A percentile compares a stretch with the other conserved stretches of the same genome.
Conservation (phyloP, 2,329 filamentous ascomycete species). For the Elsinoe australis region DNA sequence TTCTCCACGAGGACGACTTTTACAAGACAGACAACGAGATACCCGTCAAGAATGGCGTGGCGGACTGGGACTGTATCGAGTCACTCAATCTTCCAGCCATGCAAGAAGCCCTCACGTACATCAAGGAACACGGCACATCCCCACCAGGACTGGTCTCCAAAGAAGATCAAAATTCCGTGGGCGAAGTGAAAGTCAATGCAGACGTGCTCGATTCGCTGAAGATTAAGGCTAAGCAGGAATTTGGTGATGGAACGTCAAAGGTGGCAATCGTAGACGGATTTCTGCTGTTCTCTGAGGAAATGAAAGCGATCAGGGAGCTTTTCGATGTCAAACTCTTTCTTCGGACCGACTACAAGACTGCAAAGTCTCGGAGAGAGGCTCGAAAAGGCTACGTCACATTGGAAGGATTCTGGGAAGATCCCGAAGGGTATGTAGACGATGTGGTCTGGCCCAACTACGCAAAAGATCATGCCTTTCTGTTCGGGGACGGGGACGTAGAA, state of each 20-base stretch:
- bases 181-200: slow-evolving; percentile 35
- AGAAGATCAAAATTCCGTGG: slow-evolving; percentile 51
- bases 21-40: slow-evolving; percentile 72
- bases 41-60: slow-evolving; percentile 47
- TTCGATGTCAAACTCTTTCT: slow-evolving; percentile 76
- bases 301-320: slow-evolving; percentile 45
- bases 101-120: slow-evolving; percentile 58
- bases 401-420: slow-evolving; percentile 91
- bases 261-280: slow-evolving; percentile 84
- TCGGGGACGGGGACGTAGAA: slow-evolving; percentile 60
- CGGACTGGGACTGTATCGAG: slow-evolving; percentile 88
- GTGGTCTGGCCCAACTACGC: slow-evolving; percentile 96
- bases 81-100: slow-evolving; percentile 67
- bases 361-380: slow-evolving; percentile 58
- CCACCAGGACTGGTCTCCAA: slow-evolving; percentile 48
- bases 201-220: slow-evolving; percentile 27
- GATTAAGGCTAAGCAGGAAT: background rate
- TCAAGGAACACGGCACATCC: slow-evolving; percentile 59
- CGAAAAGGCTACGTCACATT: slow-evolving; percentile 68
- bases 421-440: slow-evolving; percentile 85
- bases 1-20: slow-evolving; percentile 95
- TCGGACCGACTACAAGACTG: slow-evolving; percentile 56
- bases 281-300: slow-evolving; percentile 62
- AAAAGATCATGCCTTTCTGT: slow-evolving; percentile 71
- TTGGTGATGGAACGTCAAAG: slow-evolving; percentile 23